Evolutionary conservation across 2,329 filamentous ascomycete genomes (phyloP).

Genomic region (Fonsecaea pedrosoi): DNA sequence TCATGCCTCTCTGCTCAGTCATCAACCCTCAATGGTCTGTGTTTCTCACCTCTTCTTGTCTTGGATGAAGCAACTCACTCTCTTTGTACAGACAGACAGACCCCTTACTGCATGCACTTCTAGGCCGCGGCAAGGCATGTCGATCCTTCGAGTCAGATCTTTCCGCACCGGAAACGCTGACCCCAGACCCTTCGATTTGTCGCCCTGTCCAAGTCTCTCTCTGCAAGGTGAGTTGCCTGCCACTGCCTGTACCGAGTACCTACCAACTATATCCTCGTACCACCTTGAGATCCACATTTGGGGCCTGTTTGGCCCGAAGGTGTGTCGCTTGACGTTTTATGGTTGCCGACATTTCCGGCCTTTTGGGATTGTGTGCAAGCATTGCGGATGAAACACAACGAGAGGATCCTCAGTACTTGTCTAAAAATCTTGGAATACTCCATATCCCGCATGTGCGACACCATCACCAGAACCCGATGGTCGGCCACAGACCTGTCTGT

Average conservation of each 20-base stretch:
- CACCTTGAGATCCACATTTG: slow-evolving; percentile 8
- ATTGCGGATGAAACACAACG: not conserved
- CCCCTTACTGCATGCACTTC: not conserved
- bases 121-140: slow-evolving; percentile 23
- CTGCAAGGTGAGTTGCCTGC: not conserved
- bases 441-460: not conserved
- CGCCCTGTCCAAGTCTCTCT: not conserved
- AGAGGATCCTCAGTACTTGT: not conserved
- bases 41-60: not conserved
- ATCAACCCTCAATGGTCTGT: not conserved
- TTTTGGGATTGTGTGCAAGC: not conserved
- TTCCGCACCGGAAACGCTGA: not conserved
- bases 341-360: slow-evolving; percentile 9
- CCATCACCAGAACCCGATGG: slow-evolving; percentile 11
- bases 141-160: slow-evolving; percentile 14
- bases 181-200: slow-evolving; percentile 1
- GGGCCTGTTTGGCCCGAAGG: not conserved
- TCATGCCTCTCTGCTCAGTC: not conserved
- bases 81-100: not conserved
- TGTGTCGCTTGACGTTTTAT: slow-evolving; percentile 6
- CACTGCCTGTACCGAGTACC: not conserved
- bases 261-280: not conserved
- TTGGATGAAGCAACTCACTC: not conserved
- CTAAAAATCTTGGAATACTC: not conserved
- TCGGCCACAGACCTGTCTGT: not conserved